Evolutionary conservation across 2,329 filamentous ascomycete genomes (phyloP).

Genomic region (Grosmannia penicillata): DNA sequence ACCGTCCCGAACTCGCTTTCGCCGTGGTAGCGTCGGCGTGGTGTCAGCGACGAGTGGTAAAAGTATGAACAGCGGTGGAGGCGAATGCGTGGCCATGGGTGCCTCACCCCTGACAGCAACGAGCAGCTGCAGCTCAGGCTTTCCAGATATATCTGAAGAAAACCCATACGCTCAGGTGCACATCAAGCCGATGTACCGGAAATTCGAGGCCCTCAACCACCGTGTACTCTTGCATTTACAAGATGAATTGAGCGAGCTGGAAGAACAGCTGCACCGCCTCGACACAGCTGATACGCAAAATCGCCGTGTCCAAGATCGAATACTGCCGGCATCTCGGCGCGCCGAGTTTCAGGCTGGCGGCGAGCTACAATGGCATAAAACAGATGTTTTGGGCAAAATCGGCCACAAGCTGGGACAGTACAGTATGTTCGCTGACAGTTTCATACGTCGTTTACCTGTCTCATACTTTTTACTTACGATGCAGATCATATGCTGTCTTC

Average conservation of each 20-base stretch:
- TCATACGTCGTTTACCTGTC: not conserved
- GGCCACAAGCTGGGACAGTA: conserved; percentile 54
- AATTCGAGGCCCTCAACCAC: conserved; percentile 71
- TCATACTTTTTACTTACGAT: not conserved
- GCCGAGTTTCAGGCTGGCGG: conserved; percentile 36
- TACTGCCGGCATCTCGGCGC: conserved; percentile 44
- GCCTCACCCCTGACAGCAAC: no score
- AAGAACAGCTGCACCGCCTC: conserved; percentile 58
- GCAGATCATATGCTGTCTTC: conserved; percentile 44
- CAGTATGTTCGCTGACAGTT: conserved; percentile 27
- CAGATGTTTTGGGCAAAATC: conserved; percentile 45
- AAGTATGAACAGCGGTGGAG: conserved; percentile 1
- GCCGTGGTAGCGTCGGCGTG: conserved; percentile 5
- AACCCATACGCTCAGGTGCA: not conserved
- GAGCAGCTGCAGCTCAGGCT: no score
- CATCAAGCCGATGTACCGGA: conserved; percentile 57
- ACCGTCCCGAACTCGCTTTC: conserved; percentile 10
- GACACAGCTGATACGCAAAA: conserved; percentile 44
- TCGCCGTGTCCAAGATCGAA: conserved; percentile 24
- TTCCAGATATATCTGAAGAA: no score
- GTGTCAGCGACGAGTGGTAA: conserved; percentile 2
- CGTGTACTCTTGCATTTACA: conserved; percentile 70
- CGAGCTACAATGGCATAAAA: conserved; percentile 45
- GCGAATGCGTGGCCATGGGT: not conserved
- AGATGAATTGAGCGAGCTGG: conserved; percentile 68